Conservation (phyloP, 148 eudicot species). For the Rhododendron griersonianum region DNA sequence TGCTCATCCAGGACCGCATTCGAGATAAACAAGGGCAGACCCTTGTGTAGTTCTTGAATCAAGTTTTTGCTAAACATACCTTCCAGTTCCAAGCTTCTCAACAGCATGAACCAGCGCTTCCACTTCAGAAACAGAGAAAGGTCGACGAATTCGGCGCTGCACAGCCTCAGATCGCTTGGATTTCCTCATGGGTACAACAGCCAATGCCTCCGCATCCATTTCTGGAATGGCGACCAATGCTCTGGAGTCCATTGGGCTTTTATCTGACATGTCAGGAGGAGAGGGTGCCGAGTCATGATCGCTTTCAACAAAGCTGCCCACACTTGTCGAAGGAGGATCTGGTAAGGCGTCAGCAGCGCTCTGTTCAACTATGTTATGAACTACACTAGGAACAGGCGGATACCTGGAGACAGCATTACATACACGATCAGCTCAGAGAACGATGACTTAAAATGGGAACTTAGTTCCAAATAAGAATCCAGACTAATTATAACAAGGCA, state of each 20-base stretch:
- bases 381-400: slow-evolving; percentile 26
- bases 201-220: slow-evolving; percentile 47
- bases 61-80: slow-evolving; percentile 31
- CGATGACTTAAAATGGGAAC: neutral
- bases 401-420: slow-evolving; percentile 37
- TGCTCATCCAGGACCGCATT: neutral
- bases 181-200: slow-evolving; percentile 53
- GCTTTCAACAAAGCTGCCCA: slow-evolving; percentile 52
- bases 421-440: neutral
- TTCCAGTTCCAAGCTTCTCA: slow-evolving; percentile 98
- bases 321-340: slow-evolving; percentile 29
- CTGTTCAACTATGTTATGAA: slow-evolving; percentile 27
- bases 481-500: neutral
- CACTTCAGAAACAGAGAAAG: slow-evolving; percentile 92
- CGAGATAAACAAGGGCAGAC: neutral
- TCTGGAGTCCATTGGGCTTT: slow-evolving; percentile 42
- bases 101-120: slow-evolving; percentile 95
- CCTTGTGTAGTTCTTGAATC: neutral
- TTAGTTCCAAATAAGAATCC: neutral
- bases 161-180: slow-evolving; percentile 61
- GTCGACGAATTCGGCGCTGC: slow-evolving; percentile 93
- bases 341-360: slow-evolving; percentile 29
- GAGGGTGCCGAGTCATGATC: slow-evolving; percentile 92
- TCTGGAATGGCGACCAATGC: slow-evolving; percentile 58
- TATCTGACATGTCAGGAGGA: slow-evolving; percentile 57